phyloP scores from a whole-genome alignment of 2,329 filamentous ascomycete genomes.

The Xylaria sp. region DNA sequence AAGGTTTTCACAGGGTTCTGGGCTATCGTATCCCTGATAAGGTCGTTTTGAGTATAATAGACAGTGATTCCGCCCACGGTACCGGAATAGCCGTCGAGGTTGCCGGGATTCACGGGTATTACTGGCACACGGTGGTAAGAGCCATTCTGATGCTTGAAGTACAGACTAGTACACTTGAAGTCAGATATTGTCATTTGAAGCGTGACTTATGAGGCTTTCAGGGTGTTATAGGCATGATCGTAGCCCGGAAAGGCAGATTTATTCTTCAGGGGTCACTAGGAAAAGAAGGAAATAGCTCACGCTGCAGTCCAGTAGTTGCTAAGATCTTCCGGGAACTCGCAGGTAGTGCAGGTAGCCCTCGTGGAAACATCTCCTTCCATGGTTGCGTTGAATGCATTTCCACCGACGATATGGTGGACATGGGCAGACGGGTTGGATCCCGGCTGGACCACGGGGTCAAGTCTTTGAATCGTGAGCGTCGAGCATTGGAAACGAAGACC shows the following conservation, averaged over 20 bases:
- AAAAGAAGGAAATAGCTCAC: neutral
- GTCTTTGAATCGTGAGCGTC: conserved; percentile 36
- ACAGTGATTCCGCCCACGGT: conserved; percentile 45
- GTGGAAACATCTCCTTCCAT: conserved; percentile 31
- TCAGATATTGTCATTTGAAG: neutral
- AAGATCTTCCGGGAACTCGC: conserved; percentile 43
- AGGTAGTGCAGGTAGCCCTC: conserved; percentile 43
- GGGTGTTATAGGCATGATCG: neutral
- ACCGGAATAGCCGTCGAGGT: conserved; percentile 41
- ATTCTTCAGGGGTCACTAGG: neutral
- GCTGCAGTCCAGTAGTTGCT: conserved; percentile 44
- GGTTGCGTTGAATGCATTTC: conserved; percentile 38
- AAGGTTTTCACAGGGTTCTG: conserved; percentile 55
- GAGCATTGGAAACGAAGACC: conserved; percentile 39
- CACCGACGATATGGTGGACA: conserved; percentile 39
- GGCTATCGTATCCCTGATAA: conserved; percentile 38
- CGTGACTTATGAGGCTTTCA: neutral
- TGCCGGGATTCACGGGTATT: conserved; percentile 42
- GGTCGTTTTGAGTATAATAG: conserved; percentile 45
- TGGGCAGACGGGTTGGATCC: conserved; percentile 34
- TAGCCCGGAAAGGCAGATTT: neutral
- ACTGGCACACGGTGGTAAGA: conserved; percentile 41
- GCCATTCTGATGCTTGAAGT: conserved; percentile 17
- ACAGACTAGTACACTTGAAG: neutral
- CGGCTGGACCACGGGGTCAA: conserved; percentile 38